Conservation (phyloP, 352 stramenopile species). For the Aphanomyces invadans region DNA sequence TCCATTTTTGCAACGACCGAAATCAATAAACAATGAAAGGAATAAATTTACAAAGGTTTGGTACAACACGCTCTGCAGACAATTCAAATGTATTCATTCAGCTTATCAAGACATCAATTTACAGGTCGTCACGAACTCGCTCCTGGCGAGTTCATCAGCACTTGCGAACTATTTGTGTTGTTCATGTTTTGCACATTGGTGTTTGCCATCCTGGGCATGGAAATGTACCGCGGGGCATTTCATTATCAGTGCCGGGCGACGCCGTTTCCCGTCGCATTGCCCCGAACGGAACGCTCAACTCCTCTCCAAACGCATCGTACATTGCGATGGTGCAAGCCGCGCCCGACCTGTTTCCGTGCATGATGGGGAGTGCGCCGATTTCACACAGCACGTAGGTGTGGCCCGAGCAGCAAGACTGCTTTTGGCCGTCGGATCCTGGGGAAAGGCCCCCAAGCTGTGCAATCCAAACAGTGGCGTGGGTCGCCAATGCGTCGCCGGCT, state of each 20-base stretch:
- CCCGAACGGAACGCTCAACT: conserved; percentile 21
- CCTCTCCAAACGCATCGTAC: not conserved
- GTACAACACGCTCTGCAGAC: not conserved
- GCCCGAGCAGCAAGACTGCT: conserved; percentile 60
- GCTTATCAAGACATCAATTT: conserved; percentile 29
- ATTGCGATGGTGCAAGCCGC: not conserved
- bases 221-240: conserved; percentile 68
- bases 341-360: not conserved
- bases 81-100: not conserved
- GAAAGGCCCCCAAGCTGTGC: conserved; percentile 53
- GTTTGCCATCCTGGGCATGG: conserved; percentile 75
- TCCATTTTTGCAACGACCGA: not conserved
- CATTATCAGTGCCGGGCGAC: conserved; percentile 63
- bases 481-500: not conserved
- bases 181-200: conserved; percentile 80
- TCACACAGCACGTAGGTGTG: conserved; percentile 31
- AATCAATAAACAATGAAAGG: not conserved
- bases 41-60: not conserved
- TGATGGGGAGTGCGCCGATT: not conserved
- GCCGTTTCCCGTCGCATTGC: conserved; percentile 48
- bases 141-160: conserved; percentile 68
- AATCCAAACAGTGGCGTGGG: conserved; percentile 32
- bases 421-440: conserved; percentile 78
- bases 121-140: conserved; percentile 62
- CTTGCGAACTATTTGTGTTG: conserved; percentile 71